Conservation (phyloP, 768 basidiomycete genomes). For the Hericium erinaceus region DNA sequence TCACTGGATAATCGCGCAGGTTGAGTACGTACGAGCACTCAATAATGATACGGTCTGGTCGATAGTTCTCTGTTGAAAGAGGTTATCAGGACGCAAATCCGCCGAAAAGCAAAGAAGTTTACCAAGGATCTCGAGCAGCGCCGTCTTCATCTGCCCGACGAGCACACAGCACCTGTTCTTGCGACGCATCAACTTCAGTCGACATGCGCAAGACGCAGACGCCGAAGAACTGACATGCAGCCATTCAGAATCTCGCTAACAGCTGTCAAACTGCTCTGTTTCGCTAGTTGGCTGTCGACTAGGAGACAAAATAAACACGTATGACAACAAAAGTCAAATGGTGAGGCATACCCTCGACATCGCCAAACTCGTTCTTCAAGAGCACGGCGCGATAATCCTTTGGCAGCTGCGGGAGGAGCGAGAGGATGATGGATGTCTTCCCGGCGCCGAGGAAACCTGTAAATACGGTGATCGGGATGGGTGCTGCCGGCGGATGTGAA, state of each 20-base stretch:
- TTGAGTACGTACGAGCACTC: constrained; percentile 72
- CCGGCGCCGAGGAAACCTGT: constrained; percentile 90
- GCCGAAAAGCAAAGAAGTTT: constrained; percentile 8
- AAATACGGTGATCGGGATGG: constrained; percentile 87
- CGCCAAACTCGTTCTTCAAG: constrained; percentile 95
- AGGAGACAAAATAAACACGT: not conserved
- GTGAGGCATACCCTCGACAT: constrained; percentile 61
- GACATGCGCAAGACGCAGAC: not conserved
- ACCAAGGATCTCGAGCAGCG: constrained; percentile 83
- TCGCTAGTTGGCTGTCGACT: constrained; percentile 90
- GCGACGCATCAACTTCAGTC: not conserved
- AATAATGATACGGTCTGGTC: constrained; percentile 87
- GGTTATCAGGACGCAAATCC: not conserved
- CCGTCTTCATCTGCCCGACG: constrained; percentile 90
- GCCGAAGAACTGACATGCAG: constrained; percentile 63
- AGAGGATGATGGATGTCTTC: constrained; percentile 75
- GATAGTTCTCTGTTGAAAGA: constrained; percentile 54
- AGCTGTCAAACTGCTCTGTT: constrained; percentile 73
- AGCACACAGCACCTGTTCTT: constrained; percentile 77
- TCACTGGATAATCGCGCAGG: not conserved
- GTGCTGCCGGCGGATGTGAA: not conserved
- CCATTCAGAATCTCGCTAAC: constrained; percentile 94
- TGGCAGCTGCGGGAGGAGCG: constrained; percentile 72
- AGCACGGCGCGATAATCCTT: constrained; percentile 83
- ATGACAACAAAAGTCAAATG: too few relatives aligned